Conservation (phyloP, 2,329 filamentous ascomycete species). For the Penicillium sp. region DNA sequence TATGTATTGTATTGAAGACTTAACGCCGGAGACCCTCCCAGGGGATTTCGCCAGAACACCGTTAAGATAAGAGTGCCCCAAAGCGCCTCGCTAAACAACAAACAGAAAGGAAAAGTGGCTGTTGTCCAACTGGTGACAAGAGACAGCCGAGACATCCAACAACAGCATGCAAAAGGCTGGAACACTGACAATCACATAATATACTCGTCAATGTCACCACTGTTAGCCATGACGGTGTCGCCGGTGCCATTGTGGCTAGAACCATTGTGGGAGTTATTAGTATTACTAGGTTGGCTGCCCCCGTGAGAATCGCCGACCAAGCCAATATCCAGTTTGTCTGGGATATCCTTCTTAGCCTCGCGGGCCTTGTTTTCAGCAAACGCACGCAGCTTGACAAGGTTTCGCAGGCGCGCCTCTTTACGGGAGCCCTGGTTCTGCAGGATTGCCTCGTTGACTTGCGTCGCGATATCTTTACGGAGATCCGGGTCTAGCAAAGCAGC, state of each 20-base stretch:
- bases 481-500: constrained; percentile 72
- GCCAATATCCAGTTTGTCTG: constrained; percentile 44
- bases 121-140: neutral
- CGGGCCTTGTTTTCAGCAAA: constrained; percentile 70
- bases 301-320: constrained; percentile 32
- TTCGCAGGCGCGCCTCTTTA: constrained; percentile 75
- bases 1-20: neutral
- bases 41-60: neutral
- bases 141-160: neutral
- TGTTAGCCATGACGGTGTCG: constrained; percentile 42
- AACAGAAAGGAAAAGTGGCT: neutral
- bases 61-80: constrained; percentile 3
- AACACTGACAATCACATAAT: constrained; percentile 29
- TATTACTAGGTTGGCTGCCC: constrained; percentile 12
- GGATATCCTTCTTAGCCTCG: constrained; percentile 45
- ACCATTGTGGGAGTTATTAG: constrained; percentile 22
- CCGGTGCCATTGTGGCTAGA: constrained; percentile 29
- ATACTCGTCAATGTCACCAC: constrained; percentile 34
- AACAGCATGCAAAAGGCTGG: neutral
- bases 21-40: neutral
- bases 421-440: constrained; percentile 66
- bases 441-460: constrained; percentile 83
- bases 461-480: constrained; percentile 77
- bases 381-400: constrained; percentile 72
- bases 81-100: constrained; percentile 24